Evolutionary conservation across 1,284 basidiomycete species (phyloP).

Genomic region (Puccinia polysora): DNA sequence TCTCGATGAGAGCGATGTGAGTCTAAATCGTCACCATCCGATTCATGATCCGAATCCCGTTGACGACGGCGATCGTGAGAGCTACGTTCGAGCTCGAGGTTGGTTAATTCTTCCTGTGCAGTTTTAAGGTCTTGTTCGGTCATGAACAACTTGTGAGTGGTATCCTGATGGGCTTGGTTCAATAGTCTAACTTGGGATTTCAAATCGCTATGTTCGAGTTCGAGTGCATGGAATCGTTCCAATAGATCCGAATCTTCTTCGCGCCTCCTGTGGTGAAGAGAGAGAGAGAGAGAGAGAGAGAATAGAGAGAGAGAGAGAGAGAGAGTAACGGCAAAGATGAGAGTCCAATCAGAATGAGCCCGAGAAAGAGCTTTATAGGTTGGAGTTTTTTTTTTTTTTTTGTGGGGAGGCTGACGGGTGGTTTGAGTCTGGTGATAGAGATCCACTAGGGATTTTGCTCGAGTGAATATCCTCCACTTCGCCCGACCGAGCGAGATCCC

Average conservation of each 20-base stretch:
- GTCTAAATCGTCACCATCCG: slow-evolving; percentile 16
- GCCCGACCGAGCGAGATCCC: slow-evolving; percentile 1
- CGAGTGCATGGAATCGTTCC: slow-evolving; percentile 64
- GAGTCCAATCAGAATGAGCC: not conserved
- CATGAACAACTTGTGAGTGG: slow-evolving; percentile 23
- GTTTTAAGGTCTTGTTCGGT: slow-evolving; percentile 30
- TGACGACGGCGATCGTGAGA: slow-evolving; percentile 6
- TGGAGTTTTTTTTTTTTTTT: no score
- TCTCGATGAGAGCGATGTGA: slow-evolving; percentile 55
- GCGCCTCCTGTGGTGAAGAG: not conserved
- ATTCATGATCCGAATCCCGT: slow-evolving; percentile 10
- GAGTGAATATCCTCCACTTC: not conserved
- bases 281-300: slow-evolving; percentile 4
- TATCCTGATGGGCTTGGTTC: slow-evolving; percentile 26
- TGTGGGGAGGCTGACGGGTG: no score
- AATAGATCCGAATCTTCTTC: slow-evolving; percentile 63
- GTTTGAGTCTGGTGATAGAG: slow-evolving; percentile 7
- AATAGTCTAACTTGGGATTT: not conserved
- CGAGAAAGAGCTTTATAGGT: no score
- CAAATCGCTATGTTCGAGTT: slow-evolving; percentile 65
- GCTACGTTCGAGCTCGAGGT: slow-evolving; percentile 17
- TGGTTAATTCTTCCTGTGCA: slow-evolving; percentile 10
- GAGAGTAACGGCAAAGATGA: not conserved
- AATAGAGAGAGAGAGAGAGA: not conserved
- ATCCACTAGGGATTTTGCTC: not conserved